Percentiles rank a stretch among this genome's conserved stretches.
Conservation (phyloP, 2,329 filamentous ascomycete genomes). For the Pseudophaeomoniella oleicola region DNA sequence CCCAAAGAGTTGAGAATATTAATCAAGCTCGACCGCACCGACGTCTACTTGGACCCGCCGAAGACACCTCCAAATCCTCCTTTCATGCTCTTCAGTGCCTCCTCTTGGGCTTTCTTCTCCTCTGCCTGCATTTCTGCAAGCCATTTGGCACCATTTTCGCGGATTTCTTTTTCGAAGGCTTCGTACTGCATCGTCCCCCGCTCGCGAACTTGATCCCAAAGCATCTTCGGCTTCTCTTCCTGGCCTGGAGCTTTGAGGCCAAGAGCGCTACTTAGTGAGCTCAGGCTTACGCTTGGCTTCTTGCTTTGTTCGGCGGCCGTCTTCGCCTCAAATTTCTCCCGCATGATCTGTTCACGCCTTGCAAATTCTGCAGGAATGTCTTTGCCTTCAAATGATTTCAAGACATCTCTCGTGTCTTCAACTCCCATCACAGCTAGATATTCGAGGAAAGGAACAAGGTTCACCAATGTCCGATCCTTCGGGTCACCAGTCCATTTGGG, state of each 20-base stretch:
- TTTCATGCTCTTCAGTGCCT: conserved; percentile 86
- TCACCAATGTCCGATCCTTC: conserved; percentile 73
- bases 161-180: conserved; percentile 75
- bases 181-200: conserved; percentile 83
- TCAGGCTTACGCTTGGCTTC: conserved; percentile 45
- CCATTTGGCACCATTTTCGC: conserved; percentile 89
- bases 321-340: conserved; percentile 57
- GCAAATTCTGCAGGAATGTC: conserved; percentile 85
- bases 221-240: conserved; percentile 89
- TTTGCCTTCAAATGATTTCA: conserved; percentile 79
- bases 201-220: conserved; percentile 87
- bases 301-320: conserved; percentile 58
- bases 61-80: not conserved
- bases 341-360: conserved; percentile 68
- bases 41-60: not conserved
- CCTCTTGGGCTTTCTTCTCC: conserved; percentile 78
- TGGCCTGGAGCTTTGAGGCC: conserved; percentile 52
- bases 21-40: not conserved
- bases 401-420: conserved; percentile 67
- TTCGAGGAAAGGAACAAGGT: conserved; percentile 89
- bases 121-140: conserved; percentile 81
- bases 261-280: conserved; percentile 35
- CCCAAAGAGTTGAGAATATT: not conserved
- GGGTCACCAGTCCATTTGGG: conserved; percentile 78
- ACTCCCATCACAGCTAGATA: conserved; percentile 92